phyloP scores from a whole-genome alignment of 2,329 filamentous ascomycete species.

The Leptosphaerulina australis region DNA sequence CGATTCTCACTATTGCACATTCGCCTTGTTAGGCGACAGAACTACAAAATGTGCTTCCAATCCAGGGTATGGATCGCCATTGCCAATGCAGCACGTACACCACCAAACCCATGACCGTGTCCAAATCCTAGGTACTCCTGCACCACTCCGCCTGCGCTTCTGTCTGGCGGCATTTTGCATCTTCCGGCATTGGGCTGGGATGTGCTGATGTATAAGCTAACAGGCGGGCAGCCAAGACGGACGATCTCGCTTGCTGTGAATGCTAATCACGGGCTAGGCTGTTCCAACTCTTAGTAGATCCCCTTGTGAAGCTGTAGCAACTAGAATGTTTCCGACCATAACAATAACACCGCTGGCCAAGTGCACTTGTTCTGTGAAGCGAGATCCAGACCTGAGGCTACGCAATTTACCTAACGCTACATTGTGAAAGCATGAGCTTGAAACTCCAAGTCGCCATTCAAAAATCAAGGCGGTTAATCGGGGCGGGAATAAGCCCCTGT shows the following conservation, averaged over 20 bases:
- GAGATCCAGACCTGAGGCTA: not conserved
- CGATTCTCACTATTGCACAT: slow-evolving; percentile 3
- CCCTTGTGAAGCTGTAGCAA: not conserved
- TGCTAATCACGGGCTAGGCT: slow-evolving; percentile 8
- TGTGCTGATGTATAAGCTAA: slow-evolving; percentile 1
- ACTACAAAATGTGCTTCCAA: slow-evolving; percentile 4
- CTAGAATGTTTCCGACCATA: not conserved
- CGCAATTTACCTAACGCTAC: not conserved
- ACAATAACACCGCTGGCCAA: not conserved
- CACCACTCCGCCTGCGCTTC: not conserved
- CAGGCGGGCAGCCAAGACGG: slow-evolving; percentile 5
- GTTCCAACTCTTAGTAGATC: not conserved
- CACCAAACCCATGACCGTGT: not conserved
- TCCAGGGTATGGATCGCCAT: not conserved
- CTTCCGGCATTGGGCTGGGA: not conserved
- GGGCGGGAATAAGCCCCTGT: slow-evolving; percentile 5
- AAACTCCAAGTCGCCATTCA: no score
- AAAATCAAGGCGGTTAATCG: not conserved
- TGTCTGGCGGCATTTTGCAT: not conserved
- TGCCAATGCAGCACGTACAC: not conserved
- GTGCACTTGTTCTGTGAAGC: not conserved
- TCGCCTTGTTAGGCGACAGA: slow-evolving; percentile 6
- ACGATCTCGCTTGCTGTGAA: slow-evolving; percentile 6
- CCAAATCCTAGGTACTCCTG: not conserved
- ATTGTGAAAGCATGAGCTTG: not conserved